Base-by-base conservation (phyloP, 305 asterid genomes). In the Fraxinus baroniana region DNA sequence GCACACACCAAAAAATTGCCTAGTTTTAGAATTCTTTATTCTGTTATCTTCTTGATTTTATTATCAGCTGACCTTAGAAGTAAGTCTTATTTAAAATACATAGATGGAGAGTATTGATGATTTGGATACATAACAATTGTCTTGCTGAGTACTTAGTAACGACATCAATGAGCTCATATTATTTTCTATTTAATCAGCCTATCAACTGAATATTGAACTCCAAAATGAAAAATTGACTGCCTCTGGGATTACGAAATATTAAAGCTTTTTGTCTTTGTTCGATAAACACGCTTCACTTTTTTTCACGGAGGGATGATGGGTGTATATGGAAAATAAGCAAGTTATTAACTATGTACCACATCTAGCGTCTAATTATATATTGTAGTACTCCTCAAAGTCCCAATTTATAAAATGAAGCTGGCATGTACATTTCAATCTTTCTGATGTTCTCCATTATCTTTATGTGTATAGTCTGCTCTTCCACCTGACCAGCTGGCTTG, bases 401-500 rank as follows among this genome's bases (percentile, higher is more conserved):
- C 76, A 8, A 86, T 80, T 60, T 57, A 4, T 77, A 79, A 44
- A 33, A 36, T 78, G 37, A 68, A 26, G 74, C 70, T 26, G 66
- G 74, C 18, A 64, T 57, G 17, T 41, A 60, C 73, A 39, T 36
- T 80, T 17, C 81, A 36, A 74, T 78, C 55, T 78, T 80, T 80
- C 80, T 86, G 68, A 87, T 75, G 30, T 77, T 77, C 80, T 85
- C 71, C 68, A 36, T 52, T 72, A 41, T 49, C 84, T 72, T 66
- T 49, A 26, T 85, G 70, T 83, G 49, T 90, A 49, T 90, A 95
- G 99, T 89, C 99, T 64, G 90, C 96, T 78, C 91, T 96, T 74
- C 98, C 98, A 78, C 98, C 99, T 80, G 97, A 91, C 81, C 99
- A 96, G 87, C 87, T 96, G 83, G 97, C 97, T 84, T 96, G 99